Evolutionary conservation across 2,329 filamentous ascomycete genomes (phyloP), one percentile per base, ranked within the genome.

Genomic region (Dendrostoma leiphaemia): DNA sequence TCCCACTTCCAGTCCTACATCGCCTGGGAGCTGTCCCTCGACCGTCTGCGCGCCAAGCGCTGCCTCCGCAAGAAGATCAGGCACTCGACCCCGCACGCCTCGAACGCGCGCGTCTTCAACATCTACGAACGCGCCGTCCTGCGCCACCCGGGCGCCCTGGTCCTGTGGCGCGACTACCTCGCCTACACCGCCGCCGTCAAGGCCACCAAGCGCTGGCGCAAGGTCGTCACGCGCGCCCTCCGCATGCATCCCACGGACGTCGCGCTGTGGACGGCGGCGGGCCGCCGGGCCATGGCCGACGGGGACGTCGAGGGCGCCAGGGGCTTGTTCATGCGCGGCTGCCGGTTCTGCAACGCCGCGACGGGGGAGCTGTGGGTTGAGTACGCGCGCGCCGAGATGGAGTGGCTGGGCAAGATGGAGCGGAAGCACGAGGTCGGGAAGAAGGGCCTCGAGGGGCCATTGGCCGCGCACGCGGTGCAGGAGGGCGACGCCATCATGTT

Each of bases 141-240:
- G 66, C 90, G 91, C 60, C 94, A 97, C 66, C 88, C 90, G 1
- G 91, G 90, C 3, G 90, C 90, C 65, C 66, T 91, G 32, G 82
- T 81, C 2, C 77, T 99, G 34, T 99, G 94, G 94, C 85, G 89
- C 70, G 89, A 92, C 65, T 97, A 96, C 67, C 85, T 97, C 56
- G 83, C 88, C 55, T 97, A 90, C 69, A 86, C 90, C 15, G 81
- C 85, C 63, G 81, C 84, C 60, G 79, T 85, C 66, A 86, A 82
- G 63, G 83, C 85, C 6, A 79, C 79, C 15, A 87, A 86, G 71
- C 76, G 84, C 37, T 87, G 85, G 74, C 85, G 82, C 71, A 79
- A 77, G 56, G 75, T 82, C 60, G 79, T 86, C 72, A 85, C 82
- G 19, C 75, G 84, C 44, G 89, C 90, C 15, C 77, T 97, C 62